Base-by-base conservation (phyloP, 1,139 yeast species). In the Hanseniaspora uvarum region DNA sequence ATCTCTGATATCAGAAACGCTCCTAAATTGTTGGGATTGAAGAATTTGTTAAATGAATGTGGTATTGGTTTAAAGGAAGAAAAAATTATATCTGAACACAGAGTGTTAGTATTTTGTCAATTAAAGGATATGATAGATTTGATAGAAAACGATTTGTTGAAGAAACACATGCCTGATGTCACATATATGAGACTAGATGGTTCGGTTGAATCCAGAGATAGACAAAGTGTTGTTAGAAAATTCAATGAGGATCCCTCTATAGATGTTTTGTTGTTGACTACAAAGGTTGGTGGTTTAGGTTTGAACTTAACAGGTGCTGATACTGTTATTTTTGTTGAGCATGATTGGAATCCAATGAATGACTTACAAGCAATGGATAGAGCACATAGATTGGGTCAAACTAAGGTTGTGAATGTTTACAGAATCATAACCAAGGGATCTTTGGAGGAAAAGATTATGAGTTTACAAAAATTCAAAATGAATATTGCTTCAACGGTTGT, bases 291-390 rank as follows among this genome's bases (percentile, higher is more conserved):
- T 66, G 99, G 99, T 24, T 76, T 94, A 57, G 99, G 99, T 12
- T 79, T 94, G 64, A 94, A 94, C 66, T 75, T 94, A 67, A 94
- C 99, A 0, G 98, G 99, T 58, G 98, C 98, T 0, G 99, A 94
- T 66, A 94, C 98, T 0, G 99, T 94, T 52, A 92, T 94, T 14
- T 94, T 94, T 70, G 95, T 94, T 39, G 99, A 94, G 65, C 99
- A 94, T 65, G 99, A 94, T 68, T 94, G 99, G 99, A 94, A 94
- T 66, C 98, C 99, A 24, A 94, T 94, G 99, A 92, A 88, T 65
- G 99, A 94, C 72, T 74, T 94, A 57, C 99, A 94, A 68, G 99
- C 99, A 0, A 94, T 94, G 99, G 99, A 94, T 67, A 77, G 99
- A 64, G 98, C 98, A 0, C 99, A 94, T 69, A 78, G 99, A 68